A percentile compares a stretch with the other conserved stretches of the same genome.
Conservation (phyloP, 73 alveolate genomes). For the Uronychia setigera region DNA sequence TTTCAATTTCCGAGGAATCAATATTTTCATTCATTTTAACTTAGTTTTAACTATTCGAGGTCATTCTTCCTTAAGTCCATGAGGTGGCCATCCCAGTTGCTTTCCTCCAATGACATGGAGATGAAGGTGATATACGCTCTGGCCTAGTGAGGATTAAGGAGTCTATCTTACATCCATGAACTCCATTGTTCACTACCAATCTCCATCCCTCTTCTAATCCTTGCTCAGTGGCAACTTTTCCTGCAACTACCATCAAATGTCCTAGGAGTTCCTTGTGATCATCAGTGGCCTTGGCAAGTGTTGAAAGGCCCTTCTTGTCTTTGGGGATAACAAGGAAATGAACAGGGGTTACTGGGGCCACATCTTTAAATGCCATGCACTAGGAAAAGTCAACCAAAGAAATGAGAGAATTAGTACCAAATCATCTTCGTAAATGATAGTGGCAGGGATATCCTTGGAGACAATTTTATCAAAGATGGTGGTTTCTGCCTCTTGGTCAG, state of each 20-base stretch:
- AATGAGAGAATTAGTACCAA: background rate
- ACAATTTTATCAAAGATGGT: conserved; percentile 96
- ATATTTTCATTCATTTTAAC: background rate
- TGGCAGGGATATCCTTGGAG: conserved; percentile 89
- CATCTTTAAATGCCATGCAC: conserved; percentile 90
- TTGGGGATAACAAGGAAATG: conserved; percentile 95
- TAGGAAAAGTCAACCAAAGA: conserved; percentile 15
- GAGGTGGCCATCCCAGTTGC: conserved; percentile 97
- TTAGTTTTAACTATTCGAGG: background rate
- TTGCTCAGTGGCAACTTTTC: conserved; percentile 78
- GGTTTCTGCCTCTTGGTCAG: too few relatives aligned
- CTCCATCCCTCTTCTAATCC: conserved; percentile 92
- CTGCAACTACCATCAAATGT: conserved; percentile 78
- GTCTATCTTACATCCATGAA: conserved; percentile 73
- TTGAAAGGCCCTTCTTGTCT: conserved; percentile 81
- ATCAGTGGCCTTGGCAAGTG: conserved; percentile 77
- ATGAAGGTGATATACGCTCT: conserved; percentile 95
- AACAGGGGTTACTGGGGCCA: conserved; percentile 85
- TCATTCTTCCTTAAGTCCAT: conserved; percentile 19
- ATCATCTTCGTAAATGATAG: conserved; percentile 92
- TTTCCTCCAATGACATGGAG: conserved; percentile 97
- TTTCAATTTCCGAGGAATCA: background rate
- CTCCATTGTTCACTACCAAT: conserved; percentile 91
- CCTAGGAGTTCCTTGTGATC: conserved; percentile 85
- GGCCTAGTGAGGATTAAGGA: conserved; percentile 37